Percentiles rank a stretch among this genome's conserved stretches.
These are phyloP conservation scores for Suhomyces yuchorum DNA, from an alignment of 1,139 yeast species.

Conservation along the genomic window DNA sequence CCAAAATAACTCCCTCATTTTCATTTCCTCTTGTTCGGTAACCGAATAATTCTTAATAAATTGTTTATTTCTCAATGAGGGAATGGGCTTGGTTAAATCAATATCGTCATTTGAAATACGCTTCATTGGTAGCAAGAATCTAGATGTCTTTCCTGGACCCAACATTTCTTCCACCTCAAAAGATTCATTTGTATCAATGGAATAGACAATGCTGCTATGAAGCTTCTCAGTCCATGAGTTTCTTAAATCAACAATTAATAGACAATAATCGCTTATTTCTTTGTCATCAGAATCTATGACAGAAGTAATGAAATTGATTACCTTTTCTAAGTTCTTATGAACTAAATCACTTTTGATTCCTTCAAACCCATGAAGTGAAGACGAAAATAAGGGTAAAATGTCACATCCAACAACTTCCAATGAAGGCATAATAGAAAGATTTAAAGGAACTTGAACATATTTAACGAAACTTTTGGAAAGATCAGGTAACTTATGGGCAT, in stretches of 20 bases:
- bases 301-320: constrained; percentile 25
- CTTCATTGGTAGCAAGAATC: constrained; percentile 71
- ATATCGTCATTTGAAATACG: constrained; percentile 50
- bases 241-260: constrained; percentile 66
- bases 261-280: constrained; percentile 54
- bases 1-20: constrained; percentile 76
- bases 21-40: constrained; percentile 55
- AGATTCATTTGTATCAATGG: constrained; percentile 17
- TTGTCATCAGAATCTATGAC: constrained; percentile 21
- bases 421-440: constrained; percentile 68
- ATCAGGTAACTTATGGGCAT: constrained; percentile 49
- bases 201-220: constrained; percentile 22
- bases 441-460: constrained; percentile 62
- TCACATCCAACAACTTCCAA: constrained; percentile 77
- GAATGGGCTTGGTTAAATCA: constrained; percentile 58
- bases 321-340: constrained; percentile 22
- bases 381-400: constrained; percentile 52
- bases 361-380: constrained; percentile 26
- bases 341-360: constrained; percentile 21
- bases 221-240: constrained; percentile 65
- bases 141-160: constrained; percentile 52
- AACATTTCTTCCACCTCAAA: constrained; percentile 33
- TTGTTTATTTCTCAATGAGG: constrained; percentile 75
- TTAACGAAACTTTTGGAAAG: constrained; percentile 47
- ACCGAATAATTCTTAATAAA: constrained; percentile 64